Conservation (phyloP, 192 early-diverging fungal species). For the Coemansia sp. region DNA sequence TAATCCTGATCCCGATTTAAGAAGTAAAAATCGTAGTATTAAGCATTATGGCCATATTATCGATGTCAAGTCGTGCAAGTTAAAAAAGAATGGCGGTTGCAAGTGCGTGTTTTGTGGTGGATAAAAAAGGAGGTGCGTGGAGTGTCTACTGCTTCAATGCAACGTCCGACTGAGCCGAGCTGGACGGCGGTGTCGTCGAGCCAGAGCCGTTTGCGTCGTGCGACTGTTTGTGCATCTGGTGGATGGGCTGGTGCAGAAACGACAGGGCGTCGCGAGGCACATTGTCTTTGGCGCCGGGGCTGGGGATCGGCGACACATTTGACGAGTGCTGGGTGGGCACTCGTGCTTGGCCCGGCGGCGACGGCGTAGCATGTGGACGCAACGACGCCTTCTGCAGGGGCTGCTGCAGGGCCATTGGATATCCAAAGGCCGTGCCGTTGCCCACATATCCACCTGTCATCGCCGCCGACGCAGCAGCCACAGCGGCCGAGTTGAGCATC, state of each 20-base stretch:
- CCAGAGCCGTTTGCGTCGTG: slow-evolving; percentile 15
- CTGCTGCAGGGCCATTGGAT: slow-evolving; percentile 25
- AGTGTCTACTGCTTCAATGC: slow-evolving; percentile 26
- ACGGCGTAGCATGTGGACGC: slow-evolving; percentile 16
- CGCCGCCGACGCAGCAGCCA: slow-evolving; percentile 22
- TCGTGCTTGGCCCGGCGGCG: slow-evolving; percentile 29
- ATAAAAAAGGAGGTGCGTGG: not conserved
- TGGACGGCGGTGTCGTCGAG: slow-evolving; percentile 33
- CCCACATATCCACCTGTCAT: slow-evolving; percentile 18
- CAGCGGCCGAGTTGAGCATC: slow-evolving; percentile 23
- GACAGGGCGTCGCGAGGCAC: slow-evolving; percentile 51
- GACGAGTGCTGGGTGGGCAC: slow-evolving; percentile 25
- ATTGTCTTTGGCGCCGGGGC: slow-evolving; percentile 30
- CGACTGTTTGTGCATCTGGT: slow-evolving; percentile 51
- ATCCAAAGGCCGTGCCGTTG: slow-evolving; percentile 34
- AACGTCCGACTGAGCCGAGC: slow-evolving; percentile 22
- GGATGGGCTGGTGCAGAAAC: slow-evolving; percentile 54
- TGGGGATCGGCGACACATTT: slow-evolving; percentile 38
- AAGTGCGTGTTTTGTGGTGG: too few species aligned
- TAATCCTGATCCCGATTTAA: too few species aligned
- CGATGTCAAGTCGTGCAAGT: too few species aligned
- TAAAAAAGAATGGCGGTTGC: too few species aligned
- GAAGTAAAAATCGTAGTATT: too few species aligned
- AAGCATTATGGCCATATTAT: too few species aligned
- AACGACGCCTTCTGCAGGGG: slow-evolving; percentile 7